Percentiles rank a stretch among this genome's conserved stretches.
Conservation (phyloP, 805 yeast genomes). For the Babjeviella inositovora region DNA sequence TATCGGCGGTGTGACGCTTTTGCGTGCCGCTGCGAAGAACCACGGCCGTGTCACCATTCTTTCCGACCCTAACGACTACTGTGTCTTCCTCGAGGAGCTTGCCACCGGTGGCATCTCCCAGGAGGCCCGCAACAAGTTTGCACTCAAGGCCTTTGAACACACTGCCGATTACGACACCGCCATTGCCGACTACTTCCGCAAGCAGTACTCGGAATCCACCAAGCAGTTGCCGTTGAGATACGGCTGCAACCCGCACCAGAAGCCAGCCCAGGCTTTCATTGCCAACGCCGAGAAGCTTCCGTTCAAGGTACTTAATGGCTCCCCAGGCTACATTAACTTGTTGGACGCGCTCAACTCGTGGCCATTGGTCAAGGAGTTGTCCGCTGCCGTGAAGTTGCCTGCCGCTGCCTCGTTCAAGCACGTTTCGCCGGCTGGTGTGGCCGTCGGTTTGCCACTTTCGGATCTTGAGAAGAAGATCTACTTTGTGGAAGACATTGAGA, state of each 20-base stretch:
- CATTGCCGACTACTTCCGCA: constrained; percentile 93
- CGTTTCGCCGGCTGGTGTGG: constrained; percentile 98
- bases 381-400: constrained; percentile 86
- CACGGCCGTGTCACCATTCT: constrained; percentile 91
- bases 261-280: constrained; percentile 96
- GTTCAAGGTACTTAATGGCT: constrained; percentile 83
- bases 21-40: constrained; percentile 98
- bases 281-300: constrained; percentile 80
- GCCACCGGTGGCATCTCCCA: constrained; percentile 54
- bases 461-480: constrained; percentile 90
- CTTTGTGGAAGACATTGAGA: constrained; percentile 89
- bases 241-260: constrained; percentile 99
- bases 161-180: constrained; percentile 96
- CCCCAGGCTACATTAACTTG: constrained; percentile 95
- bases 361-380: constrained; percentile 96
- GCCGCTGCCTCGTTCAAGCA: constrained; percentile 99
- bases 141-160: constrained; percentile 94
- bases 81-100: constrained; percentile 73
- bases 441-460: constrained; percentile 86
- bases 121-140: constrained; percentile 66
- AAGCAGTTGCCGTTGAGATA: constrained; percentile 91
- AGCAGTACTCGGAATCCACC: constrained; percentile 80
- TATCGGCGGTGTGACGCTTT: constrained; percentile 93
- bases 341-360: constrained; percentile 95
- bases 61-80: constrained; percentile 89